Evolutionary conservation across 805 yeast genomes (phyloP), one percentile per base, ranked within the genome.

Genomic region (Kluyveromyces aestuarii): DNA sequence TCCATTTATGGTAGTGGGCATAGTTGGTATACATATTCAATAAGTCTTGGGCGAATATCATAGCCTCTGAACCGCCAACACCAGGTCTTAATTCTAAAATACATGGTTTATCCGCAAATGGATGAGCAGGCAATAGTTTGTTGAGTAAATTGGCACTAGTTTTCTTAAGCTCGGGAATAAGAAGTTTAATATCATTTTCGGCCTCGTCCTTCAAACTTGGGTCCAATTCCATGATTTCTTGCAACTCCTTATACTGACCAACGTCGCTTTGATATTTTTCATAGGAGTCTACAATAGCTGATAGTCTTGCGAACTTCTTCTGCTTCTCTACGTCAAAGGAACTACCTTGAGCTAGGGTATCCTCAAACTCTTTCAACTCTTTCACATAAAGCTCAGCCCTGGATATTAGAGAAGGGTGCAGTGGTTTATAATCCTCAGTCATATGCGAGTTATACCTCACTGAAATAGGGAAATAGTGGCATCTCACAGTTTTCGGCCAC

Each of bases 41-140:
- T 49, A 93, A 68, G 60, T 93, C 93, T 38, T 76, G 77, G 0
- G 98, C 79, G 65, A 93, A 93, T 13, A 93, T 76, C 62, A 82
- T 81, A 0, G 99, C 96, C 61, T 93, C 99, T 6, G 82, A 78
- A 2, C 99, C 99, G 14, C 99, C 99, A 2, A 91, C 88, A 8
- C 99, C 99, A 0, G 98, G 97, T 49, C 97, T 74, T 13, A 93
- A 67, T 63, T 93, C 99, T 17, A 93, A 54, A 2, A 93, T 70
- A 43, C 96, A 83, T 0, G 93, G 80, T 52, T 78, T 80, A 42
- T 86, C 93, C 2, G 82, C 76, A 63, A 84, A 86, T 41, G 80
- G 82, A 54, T 84, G 82, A 2, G 86, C 79, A 1, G 97, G 96
- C 19, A 91, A 66, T 6, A 93, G 69, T 40, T 75, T 72, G 6